Base-by-base conservation (phyloP, 768 basidiomycete genomes). In the Pisolithus sp. region DNA sequence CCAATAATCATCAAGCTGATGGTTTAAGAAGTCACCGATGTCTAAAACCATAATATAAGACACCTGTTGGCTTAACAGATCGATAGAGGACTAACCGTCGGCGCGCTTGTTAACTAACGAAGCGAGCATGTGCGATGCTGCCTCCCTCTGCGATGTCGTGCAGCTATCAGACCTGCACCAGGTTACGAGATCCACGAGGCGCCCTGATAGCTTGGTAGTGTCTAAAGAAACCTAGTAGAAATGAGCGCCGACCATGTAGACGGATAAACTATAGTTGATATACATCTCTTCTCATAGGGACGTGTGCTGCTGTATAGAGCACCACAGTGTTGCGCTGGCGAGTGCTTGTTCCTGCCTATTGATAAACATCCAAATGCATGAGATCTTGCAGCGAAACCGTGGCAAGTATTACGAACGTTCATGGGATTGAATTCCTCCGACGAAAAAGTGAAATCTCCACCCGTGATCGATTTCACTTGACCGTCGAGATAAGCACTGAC, bases 101-200 rank as follows among this genome's bases (percentile, higher is more conserved):
- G 74, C 72, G 36, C 82, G 79, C 66, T 93, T 91, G 65, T 97
- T 96, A 24, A 93, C 68, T n/a, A 89, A 68, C 0, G 84, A 78
- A 1, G 85, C 76, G 17, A 91, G 63, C 3, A 82, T 59, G 37
- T 83, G 77, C 59, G 79, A 73, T 2, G 76, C 78, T 24, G 82
- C 76, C 28, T 76, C 74, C 55, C 73, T 71, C 62, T 89, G 86
- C 0, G 76, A 57, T 41, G 71, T 67, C 46, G 70, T 78, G 17
- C 76, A 74, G 4, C 77, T 70, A 10, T 65, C 58, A 6, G 69
- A 59, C 20, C 89, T 67, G 38, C 76, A 75, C 89, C 89, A 93
- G 7, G 65, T 59, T 12, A 89, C 64, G 7, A 89, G 67, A 38
- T 63, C 62, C 8, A 76, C 68, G 24, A 91, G 64, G 58, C 87